phyloP scores from a whole-genome alignment of 78 protist species.

The Cavenderia fasciculata region DNA sequence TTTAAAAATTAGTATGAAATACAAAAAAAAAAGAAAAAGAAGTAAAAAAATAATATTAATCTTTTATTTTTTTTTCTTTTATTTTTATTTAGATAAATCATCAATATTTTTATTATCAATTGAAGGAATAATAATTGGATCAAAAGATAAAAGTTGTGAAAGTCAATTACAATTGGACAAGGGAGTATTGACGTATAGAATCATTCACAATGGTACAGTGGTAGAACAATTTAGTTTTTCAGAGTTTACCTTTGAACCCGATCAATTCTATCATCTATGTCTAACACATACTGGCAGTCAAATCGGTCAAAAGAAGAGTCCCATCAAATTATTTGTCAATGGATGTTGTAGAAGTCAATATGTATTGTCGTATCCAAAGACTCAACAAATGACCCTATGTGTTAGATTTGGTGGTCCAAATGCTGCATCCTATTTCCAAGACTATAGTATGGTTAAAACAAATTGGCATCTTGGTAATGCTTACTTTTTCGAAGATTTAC shows the following conservation, averaged over 20 bases:
- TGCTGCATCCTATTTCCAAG: constrained; percentile 28
- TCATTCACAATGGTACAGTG: neutral
- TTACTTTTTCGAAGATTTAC: constrained; percentile 51
- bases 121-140: constrained; percentile 27
- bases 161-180: constrained; percentile 24
- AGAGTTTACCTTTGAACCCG: constrained; percentile 57
- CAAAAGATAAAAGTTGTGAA: constrained; percentile 30
- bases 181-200: constrained; percentile 4
- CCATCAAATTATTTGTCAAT: constrained; percentile 56
- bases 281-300: constrained; percentile 24
- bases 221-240: constrained; percentile 40
- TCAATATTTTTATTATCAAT: constrained; percentile 37
- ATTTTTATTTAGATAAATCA: constrained; percentile 5
- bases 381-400: constrained; percentile 25
- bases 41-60: neutral
- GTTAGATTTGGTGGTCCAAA: constrained; percentile 66
- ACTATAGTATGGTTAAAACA: neutral
- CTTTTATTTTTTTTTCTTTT: neutral
- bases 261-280: constrained; percentile 33
- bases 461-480: constrained; percentile 70
- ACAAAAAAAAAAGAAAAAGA: neutral
- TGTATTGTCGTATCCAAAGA: constrained; percentile 33
- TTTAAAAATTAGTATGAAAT: constrained; percentile 44
- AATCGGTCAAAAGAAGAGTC: constrained; percentile 16
- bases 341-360: constrained; percentile 46